Conservation (phyloP, 306 rosid genomes). For the Glycyrrhiza uralensis region DNA sequence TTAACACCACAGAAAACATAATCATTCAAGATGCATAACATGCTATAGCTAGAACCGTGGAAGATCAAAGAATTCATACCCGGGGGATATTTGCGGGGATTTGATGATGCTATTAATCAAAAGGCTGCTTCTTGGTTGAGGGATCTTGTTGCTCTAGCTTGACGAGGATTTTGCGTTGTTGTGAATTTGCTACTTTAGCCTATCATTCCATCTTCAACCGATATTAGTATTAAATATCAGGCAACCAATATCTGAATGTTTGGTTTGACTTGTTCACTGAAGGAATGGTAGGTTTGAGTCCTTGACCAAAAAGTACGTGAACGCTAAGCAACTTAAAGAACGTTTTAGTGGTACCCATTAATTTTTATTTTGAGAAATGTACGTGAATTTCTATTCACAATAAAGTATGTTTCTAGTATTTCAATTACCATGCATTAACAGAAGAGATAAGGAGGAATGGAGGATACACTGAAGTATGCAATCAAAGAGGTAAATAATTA, state of each 20-base stretch:
- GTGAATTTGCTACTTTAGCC: neutral
- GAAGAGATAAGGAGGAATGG: too few species aligned
- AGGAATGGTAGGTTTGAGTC: constrained; percentile 36
- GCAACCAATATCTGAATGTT: constrained; percentile 29
- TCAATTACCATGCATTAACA: too few species aligned
- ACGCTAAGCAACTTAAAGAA: neutral
- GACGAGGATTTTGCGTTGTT: neutral
- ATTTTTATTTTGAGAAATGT: too few species aligned
- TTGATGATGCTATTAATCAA: neutral
- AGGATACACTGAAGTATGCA: too few species aligned
- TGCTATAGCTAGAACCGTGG: neutral
- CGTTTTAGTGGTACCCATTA: neutral
- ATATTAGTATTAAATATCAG: neutral
- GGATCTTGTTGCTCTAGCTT: neutral
- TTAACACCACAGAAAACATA: neutral
- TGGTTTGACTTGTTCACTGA: constrained; percentile 26
- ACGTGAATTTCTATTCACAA: too few species aligned
- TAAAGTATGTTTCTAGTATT: too few species aligned
- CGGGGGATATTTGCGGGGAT: neutral
- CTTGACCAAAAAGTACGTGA: neutral
- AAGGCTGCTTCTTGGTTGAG: neutral
- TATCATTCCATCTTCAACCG: neutral
- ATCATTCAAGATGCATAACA: neutral
- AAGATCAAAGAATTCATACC: constrained; percentile 29
- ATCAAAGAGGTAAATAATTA: too few species aligned